Evolutionary conservation across 1,284 basidiomycete species (phyloP).

Genomic region (Caloboletus firmus): DNA sequence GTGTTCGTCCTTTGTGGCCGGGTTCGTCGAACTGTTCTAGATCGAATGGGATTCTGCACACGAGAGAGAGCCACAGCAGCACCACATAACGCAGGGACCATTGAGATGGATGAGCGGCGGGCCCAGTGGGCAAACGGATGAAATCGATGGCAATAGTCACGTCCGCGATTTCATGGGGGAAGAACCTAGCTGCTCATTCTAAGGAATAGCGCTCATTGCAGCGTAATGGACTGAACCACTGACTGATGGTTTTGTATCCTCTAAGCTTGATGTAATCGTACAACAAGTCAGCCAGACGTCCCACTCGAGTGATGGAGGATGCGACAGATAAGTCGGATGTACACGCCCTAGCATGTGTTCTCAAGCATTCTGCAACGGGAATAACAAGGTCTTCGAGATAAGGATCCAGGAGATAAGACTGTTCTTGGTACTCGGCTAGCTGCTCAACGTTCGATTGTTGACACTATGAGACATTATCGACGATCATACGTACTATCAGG

Average conservation of each 20-base stretch:
- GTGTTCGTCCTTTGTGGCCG: constrained; percentile 48
- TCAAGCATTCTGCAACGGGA: constrained; percentile 74
- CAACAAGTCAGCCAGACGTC: constrained; percentile 63
- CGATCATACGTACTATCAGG: constrained; percentile 30
- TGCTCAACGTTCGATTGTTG: constrained; percentile 34
- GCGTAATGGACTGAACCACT: constrained; percentile 36
- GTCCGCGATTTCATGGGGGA: constrained; percentile 87
- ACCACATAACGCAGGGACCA: constrained; percentile 88
- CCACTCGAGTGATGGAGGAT: constrained; percentile 45
- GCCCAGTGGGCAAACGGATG: constrained; percentile 52
- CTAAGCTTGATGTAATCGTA: constrained; percentile 88
- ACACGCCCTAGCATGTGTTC: constrained; percentile 53
- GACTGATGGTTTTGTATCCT: constrained; percentile 91
- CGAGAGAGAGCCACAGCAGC: constrained; percentile 90
- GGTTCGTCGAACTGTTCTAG: constrained; percentile 78
- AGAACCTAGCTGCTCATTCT: constrained; percentile 70
- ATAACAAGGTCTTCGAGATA: constrained; percentile 81
- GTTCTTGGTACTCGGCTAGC: constrained; percentile 92
- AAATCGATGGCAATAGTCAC: constrained; percentile 74
- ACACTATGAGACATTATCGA: constrained; percentile 3
- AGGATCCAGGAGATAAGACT: constrained; percentile 95
- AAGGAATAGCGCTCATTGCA: constrained; percentile 11
- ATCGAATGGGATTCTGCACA: constrained; percentile 94
- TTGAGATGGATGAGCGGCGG: constrained; percentile 43
- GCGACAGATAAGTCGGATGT: constrained; percentile 37